Percentiles rank a stretch among this genome's conserved stretches.
phyloP scores from a whole-genome alignment of 768 basidiomycete genomes.

The Trametes coccinea region DNA sequence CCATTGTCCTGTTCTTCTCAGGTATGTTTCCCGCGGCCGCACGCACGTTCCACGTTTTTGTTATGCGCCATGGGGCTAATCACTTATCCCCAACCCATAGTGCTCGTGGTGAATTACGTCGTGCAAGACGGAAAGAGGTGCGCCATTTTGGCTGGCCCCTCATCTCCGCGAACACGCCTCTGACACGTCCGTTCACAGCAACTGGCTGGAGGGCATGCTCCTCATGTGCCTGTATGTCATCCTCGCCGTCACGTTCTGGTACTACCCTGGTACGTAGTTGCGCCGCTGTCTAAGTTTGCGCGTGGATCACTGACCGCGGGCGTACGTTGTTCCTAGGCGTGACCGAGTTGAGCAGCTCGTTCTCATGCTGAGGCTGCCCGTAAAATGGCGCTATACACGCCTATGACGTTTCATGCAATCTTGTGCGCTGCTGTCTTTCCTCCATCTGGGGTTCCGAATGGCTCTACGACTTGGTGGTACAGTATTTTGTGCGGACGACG shows the following conservation, averaged over 20 bases:
- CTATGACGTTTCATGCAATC: too few species aligned
- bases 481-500: too few species aligned
- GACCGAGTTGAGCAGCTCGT: slow-evolving; percentile 1
- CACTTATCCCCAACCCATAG: slow-evolving; percentile 29
- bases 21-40: slow-evolving; percentile 31
- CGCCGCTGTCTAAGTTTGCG: not conserved
- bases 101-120: slow-evolving; percentile 65
- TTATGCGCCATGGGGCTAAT: slow-evolving; percentile 8
- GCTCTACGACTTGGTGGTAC: too few species aligned
- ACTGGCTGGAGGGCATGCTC: slow-evolving; percentile 87
- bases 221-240: slow-evolving; percentile 67
- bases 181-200: slow-evolving; percentile 32
- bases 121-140: slow-evolving; percentile 78
- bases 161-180: not conserved
- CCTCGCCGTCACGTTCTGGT: slow-evolving; percentile 55
- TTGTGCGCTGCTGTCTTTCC: too few species aligned
- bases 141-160: not conserved
- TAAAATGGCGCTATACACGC: too few species aligned
- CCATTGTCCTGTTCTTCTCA: slow-evolving; percentile 57
- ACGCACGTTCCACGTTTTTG: not conserved
- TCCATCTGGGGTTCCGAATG: too few species aligned
- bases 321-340: slow-evolving; percentile 12
- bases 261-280: slow-evolving; percentile 44
- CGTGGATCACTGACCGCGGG: too few species aligned
- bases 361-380: too few species aligned